These are phyloP conservation scores for Trametes sp. DNA, from an alignment of 1,284 basidiomycete species.

Conservation along the genomic window DNA sequence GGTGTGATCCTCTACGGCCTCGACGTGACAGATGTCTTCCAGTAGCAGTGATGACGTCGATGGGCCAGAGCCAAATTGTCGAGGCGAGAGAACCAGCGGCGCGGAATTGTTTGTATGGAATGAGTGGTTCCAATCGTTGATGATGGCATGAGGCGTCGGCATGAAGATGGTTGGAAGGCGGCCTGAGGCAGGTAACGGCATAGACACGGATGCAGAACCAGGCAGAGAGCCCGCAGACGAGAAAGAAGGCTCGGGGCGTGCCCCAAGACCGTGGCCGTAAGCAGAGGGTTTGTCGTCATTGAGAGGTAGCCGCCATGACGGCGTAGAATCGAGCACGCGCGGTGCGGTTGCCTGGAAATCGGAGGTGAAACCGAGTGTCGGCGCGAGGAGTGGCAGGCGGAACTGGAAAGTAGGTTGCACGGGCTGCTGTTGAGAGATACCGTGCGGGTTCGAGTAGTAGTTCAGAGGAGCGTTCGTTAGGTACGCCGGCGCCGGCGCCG, in stretches of 20 bases:
- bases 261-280: not conserved
- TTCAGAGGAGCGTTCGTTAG: slow-evolving; percentile 11
- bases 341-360: slow-evolving; percentile 49
- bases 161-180: not conserved
- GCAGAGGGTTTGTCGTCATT: not conserved
- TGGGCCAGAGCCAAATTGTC: not conserved
- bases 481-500: slow-evolving; percentile 33
- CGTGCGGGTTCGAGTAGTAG: slow-evolving; percentile 11
- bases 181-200: slow-evolving; percentile 11
- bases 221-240: not conserved
- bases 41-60: slow-evolving; percentile 12
- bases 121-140: not conserved
- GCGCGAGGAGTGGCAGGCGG: slow-evolving; percentile 27
- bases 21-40: slow-evolving; percentile 26
- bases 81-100: no score
- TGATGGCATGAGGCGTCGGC: not conserved
- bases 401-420: slow-evolving; percentile 25
- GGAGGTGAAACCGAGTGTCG: slow-evolving; percentile 9
- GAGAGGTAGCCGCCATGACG: not conserved
- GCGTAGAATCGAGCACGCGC: not conserved
- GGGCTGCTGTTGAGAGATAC: not conserved
- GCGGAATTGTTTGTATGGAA: no score
- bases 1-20: slow-evolving; percentile 4
- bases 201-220: not conserved
- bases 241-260: not conserved